Base-by-base conservation (phyloP, 139 green algal genomes). In the Auxenochlorella pyrenoidosa region DNA sequence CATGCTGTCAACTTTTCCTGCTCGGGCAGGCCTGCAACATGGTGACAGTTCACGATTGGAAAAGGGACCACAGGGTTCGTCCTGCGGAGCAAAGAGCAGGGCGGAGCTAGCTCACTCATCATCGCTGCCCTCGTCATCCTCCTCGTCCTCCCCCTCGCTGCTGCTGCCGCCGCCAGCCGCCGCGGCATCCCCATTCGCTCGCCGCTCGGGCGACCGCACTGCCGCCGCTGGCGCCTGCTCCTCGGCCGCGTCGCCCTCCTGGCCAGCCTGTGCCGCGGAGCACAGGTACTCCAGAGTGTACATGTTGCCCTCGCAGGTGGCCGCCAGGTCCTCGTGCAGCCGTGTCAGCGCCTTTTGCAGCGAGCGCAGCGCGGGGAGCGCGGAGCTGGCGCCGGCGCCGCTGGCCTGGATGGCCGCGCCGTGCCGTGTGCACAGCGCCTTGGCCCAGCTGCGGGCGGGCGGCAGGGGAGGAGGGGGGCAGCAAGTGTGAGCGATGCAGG, bases 281-380 rank as follows among this genome's bases (percentile, higher is more conserved):
- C 41, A 60, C 41, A 98, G 65, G 83, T 98, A 98, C 19, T 96
- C 82, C 73, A 98, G 89, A 13, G 71, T 89, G 86, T 98, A 96
- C 88, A 97, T 30, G 83, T 98, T 98, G 32, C 40, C 72, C 72
- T 98, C 95, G 36, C 88, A 91, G 32, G 92, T 84, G 44, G 75
- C 72, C 12, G 86, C 82, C 85, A 98, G 60, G 76, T 98, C 95
- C 4, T 93, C 89, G 43, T 97, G 95, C 68, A 95, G 63, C 19
- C 89, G 80, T 0, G 54, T 88, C 38, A 97, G 76, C 71, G 90
- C 84, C 44, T 88, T 88, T 71, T 97, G 94, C 83, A 98, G 83
- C 4, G 88, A 86, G 8, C 94, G 88, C 75, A 98, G 82, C 66
- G 90, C 87, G 2, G 94, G 91, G 51, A 81, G 83, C 89, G 68